Conservation (phyloP, 2,329 filamentous ascomycete genomes). For the Teratosphaeria nubilosa region DNA sequence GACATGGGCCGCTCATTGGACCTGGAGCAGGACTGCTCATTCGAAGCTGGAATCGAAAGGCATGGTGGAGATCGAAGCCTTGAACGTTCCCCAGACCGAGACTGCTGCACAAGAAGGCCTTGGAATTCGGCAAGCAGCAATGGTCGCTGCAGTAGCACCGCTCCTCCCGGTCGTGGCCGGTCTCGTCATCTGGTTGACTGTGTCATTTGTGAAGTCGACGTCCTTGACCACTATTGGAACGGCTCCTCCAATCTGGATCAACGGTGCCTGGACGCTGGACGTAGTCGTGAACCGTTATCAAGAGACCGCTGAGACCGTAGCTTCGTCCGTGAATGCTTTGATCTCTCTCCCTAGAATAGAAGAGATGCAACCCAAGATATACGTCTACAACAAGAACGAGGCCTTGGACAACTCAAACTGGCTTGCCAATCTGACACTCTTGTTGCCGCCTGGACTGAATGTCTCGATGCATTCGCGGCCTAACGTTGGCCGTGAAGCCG, state of each 20-base stretch:
- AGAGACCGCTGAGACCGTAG: not conserved
- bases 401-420: not conserved
- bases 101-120: not conserved
- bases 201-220: not conserved
- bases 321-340: not conserved
- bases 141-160: not conserved
- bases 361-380: not conserved
- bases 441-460: not conserved
- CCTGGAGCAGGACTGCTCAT: not conserved
- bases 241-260: not conserved
- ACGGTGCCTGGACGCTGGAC: not conserved
- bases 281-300: conserved; percentile 3
- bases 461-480: conserved; percentile 5
- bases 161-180: not conserved
- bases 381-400: conserved; percentile 5
- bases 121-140: not conserved
- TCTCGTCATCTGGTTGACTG: not conserved
- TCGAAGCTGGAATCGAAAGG: not conserved
- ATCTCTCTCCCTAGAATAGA: not conserved
- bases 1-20: not conserved
- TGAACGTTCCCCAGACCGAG: not conserved
- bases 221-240: not conserved
- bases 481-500: conserved; percentile 37
- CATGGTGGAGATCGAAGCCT: not conserved
- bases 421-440: not conserved